Evolutionary conservation across 1,139 yeast genomes (phyloP).

Genomic region (Geotrichum histeridarum): DNA sequence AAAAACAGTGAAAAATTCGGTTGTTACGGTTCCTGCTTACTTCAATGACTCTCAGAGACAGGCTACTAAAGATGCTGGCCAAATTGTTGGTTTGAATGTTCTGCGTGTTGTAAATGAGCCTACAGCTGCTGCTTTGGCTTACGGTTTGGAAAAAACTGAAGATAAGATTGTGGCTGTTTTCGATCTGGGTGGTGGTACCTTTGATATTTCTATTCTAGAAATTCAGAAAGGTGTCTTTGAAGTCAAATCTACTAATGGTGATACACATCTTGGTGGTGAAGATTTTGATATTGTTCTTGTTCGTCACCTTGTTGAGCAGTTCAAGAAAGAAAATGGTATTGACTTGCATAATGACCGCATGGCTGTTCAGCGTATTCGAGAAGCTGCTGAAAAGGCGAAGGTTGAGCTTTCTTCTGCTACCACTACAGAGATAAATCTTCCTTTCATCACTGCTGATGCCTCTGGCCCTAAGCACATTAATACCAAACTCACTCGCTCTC

Average conservation of each 20-base stretch:
- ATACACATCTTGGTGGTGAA: conserved; percentile 88
- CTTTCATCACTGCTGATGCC: conserved; percentile 92
- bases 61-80: conserved; percentile 98
- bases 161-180: conserved; percentile 73
- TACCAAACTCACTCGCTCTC: conserved; percentile 88
- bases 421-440: conserved; percentile 91
- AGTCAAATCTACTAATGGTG: conserved; percentile 85
- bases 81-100: conserved; percentile 92
- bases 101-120: conserved; percentile 98
- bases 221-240: conserved; percentile 85
- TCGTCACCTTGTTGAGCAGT: conserved; percentile 83
- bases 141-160: conserved; percentile 85
- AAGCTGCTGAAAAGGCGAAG: conserved; percentile 99
- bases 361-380: conserved; percentile 99
- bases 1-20: conserved; percentile 82
- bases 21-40: conserved; percentile 96
- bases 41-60: conserved; percentile 98
- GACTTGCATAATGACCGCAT: conserved; percentile 89
- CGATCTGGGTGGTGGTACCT: conserved; percentile 88
- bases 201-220: conserved; percentile 78
- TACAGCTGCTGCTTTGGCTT: conserved; percentile 97
- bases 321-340: conserved; percentile 89
- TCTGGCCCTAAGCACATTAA: conserved; percentile 98
- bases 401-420: conserved; percentile 93
- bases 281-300: conserved; percentile 76